Base-by-base conservation (phyloP, 2,329 filamentous ascomycete genomes). In the Colletotrichum lupini region DNA sequence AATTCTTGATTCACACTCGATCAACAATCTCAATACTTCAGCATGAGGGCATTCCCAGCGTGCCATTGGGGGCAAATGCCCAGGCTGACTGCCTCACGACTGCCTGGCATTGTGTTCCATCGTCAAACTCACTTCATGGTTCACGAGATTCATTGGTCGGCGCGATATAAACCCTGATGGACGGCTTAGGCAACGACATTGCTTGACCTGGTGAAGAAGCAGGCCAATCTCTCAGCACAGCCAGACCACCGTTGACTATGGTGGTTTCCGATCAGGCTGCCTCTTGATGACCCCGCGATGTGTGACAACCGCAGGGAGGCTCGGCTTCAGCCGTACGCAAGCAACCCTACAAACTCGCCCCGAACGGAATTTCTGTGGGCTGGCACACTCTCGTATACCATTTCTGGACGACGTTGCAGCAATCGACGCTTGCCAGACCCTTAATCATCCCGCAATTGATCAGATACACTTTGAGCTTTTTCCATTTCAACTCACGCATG, bases 111-210 rank as follows among this genome's bases (percentile, higher is more conserved):
- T 5, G n/a, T 24, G 16, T 6, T 19, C 19, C 32, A 32, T 19
- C 35, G 46, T 11, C 3, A 19, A 12, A 11, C 14, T 14, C n/a
- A 19, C 2, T n/a, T 22, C 37, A 42, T 7, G 37, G 16, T 42
- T 16, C 5, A 19, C 5, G 22, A n/a, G 22, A 52, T 3, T 11
- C 19, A 32, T 57, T 63, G 22, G 58, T 19, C 24, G 24, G 42
- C n/a, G 16, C 24, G 19, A 63, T 26, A 53, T 4, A n/a, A 24
- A 28, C 42, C 26, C 16, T 14, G 19, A n/a, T 19, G 7, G 28
- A 14, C 16, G 5, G 22, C n/a, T 37, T 37, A 68, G 69, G 69
- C 58, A 72, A 24, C 58, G 37, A 66, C 37, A 24, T 53, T 49
- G 56, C 46, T 42, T 63, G 37, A 46, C 35, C 8, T 28, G 32